phyloP scores from a whole-genome alignment of 352 stramenopile genomes.

The Thalassiosira livingstoniorum region DNA sequence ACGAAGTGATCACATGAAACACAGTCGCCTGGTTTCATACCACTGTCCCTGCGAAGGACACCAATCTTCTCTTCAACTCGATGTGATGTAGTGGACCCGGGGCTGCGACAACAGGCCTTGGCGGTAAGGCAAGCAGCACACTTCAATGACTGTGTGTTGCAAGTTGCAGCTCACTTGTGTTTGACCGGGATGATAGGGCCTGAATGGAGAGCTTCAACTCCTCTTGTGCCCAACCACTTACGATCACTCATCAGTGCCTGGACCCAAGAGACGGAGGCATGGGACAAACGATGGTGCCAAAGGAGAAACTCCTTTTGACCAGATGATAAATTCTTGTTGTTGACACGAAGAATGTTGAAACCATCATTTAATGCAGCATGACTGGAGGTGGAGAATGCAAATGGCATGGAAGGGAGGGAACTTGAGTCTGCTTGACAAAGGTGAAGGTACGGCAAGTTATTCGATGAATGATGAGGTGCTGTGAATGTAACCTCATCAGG shows the following conservation, averaged over 20 bases:
- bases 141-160: no score
- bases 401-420: background rate
- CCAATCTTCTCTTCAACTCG: no score
- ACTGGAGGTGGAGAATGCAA: background rate
- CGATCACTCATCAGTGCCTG: slow-evolving; percentile 34
- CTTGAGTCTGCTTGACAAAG: background rate
- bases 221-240: slow-evolving; percentile 1
- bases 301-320: slow-evolving; percentile 59
- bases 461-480: background rate
- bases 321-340: slow-evolving; percentile 57
- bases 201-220: no score
- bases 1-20: no score
- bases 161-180: no score
- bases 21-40: no score
- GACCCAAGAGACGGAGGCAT: slow-evolving; percentile 38
- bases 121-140: no score
- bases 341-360: background rate
- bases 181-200: no score
- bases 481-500: background rate
- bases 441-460: background rate
- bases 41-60: no score
- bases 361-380: background rate
- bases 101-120: no score
- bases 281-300: slow-evolving; percentile 58
- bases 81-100: no score